These are phyloP conservation scores for Serendipita sp. DNA, from an alignment of 768 basidiomycete genomes.

Conservation along the genomic window DNA sequence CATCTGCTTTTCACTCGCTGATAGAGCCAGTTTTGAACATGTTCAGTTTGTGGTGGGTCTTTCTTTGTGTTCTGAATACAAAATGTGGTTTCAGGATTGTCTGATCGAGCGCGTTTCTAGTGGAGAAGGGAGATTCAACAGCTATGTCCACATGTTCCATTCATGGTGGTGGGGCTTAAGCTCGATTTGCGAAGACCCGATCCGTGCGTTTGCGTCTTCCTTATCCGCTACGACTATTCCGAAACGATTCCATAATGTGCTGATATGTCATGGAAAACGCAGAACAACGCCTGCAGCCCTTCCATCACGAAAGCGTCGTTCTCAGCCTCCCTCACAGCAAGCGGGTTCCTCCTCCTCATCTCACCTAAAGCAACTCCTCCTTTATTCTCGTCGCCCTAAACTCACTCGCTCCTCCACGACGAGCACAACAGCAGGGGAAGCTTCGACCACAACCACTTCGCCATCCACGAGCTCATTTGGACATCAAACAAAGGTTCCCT, in stretches of 20 bases:
- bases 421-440: too few species aligned
- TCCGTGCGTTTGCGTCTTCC: background rate
- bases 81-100: background rate
- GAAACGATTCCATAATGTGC: too few species aligned
- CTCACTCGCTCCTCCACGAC: too few species aligned
- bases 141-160: background rate
- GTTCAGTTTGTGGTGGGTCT: conserved; percentile 20
- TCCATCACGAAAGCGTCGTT: background rate
- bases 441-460: too few species aligned
- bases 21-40: conserved; percentile 23
- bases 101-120: background rate
- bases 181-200: conserved; percentile 8
- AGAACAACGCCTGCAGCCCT: background rate
- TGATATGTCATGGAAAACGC: background rate
- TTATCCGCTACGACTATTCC: background rate
- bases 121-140: conserved; percentile 7
- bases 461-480: too few species aligned
- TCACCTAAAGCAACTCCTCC: too few species aligned
- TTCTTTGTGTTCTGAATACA: background rate
- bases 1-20: conserved; percentile 24
- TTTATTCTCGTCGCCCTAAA: too few species aligned
- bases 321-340: background rate
- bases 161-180: conserved; percentile 7
- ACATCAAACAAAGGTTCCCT: too few species aligned
- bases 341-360: too few species aligned